Base-by-base conservation (phyloP, 2,329 filamentous ascomycete species). In the Ascochyta viciae-villosae region DNA sequence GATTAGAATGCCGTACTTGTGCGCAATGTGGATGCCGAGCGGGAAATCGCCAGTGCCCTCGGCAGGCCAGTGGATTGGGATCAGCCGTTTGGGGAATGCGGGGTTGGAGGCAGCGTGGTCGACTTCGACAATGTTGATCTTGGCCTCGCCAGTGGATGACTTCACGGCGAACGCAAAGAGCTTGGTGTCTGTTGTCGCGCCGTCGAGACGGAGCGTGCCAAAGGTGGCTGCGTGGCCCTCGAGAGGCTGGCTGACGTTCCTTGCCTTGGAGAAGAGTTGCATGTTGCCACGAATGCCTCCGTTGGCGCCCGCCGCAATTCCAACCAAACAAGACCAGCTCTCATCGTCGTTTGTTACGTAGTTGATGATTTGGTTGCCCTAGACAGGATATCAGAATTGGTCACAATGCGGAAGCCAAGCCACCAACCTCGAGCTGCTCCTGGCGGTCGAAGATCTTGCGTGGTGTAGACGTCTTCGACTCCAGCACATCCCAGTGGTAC, bases 331-430 rank as follows among this genome's bases (percentile, higher is more conserved):
- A 88, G 96, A 96, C 95, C 95, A 99, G 80, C 96, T 96, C 76
- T 92, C 92, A 64, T 99, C 94, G 63, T 89, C 87, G 77, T 94
- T 97, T 68, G 96, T 91, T 67, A 94, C 92, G 81, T 99, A 99
- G 82, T 98, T 99, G 86, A 99, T 99, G 78, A 99, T 99, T 86
- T 99, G 95, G 79, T 92, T 96, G 64, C 89, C 90, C 91, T 96
- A 70, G 35, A 60, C 4, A 40, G 10, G 22, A 47, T 49, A 57
- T 65, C 50, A 62, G 61, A 41, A 15, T 10, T 6, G 4, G 15
- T 15, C 8, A 23, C 15, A 19, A n/a, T 3, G 34, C 12, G 13
- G 24, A 34, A 24, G 16, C 22, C 19, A 15, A 26, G 16, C 16
- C 31, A 53, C 89, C 66, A 83, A 95, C 92, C 68, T 85, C 86